Evolutionary conservation across 2,329 filamentous ascomycete species (phyloP).

Genomic region (Thyridium curvatum): DNA sequence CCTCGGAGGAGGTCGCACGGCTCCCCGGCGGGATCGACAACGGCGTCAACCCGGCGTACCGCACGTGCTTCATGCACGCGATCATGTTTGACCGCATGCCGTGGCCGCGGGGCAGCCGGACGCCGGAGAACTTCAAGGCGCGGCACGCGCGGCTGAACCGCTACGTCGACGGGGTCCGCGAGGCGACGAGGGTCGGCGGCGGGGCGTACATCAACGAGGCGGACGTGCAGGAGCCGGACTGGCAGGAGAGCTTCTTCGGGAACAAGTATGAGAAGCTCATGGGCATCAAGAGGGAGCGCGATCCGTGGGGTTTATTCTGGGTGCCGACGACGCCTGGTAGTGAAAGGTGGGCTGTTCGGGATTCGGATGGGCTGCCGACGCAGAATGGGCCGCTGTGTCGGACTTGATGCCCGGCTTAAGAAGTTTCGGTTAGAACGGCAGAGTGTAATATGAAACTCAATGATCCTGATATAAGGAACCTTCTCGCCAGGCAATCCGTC

Average conservation of each 20-base stretch:
- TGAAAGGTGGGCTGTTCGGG: constrained; percentile 30
- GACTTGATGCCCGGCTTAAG: background rate
- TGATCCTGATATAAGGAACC: too few species aligned
- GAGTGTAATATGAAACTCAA: too few species aligned
- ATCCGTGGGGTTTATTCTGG: constrained; percentile 13
- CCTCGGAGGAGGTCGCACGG: constrained; percentile 11
- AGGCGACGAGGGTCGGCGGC: constrained; percentile 3
- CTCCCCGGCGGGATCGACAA: constrained; percentile 12
- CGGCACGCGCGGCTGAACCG: constrained; percentile 3
- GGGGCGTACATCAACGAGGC: constrained; percentile 12
- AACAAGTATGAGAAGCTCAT: constrained; percentile 9
- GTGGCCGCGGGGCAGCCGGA: too few species aligned
- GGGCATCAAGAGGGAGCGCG: constrained; percentile 9
- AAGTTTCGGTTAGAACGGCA: too few species aligned
- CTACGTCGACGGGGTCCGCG: constrained; percentile 4
- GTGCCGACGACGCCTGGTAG: constrained; percentile 32
- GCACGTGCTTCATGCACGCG: constrained; percentile 7
- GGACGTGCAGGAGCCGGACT: constrained; percentile 8
- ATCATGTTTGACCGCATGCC: constrained; percentile 6
- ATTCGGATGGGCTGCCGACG: constrained; percentile 22
- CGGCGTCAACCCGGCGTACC: constrained; percentile 13
- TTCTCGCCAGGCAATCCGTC: too few species aligned
- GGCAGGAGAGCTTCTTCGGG: constrained; percentile 10
- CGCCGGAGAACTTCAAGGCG: too few species aligned
- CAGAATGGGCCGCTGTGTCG: constrained; percentile 16